These are phyloP conservation scores for Silene conica DNA, from an alignment of 148 eudicot genomes.

Conservation along the genomic window DNA sequence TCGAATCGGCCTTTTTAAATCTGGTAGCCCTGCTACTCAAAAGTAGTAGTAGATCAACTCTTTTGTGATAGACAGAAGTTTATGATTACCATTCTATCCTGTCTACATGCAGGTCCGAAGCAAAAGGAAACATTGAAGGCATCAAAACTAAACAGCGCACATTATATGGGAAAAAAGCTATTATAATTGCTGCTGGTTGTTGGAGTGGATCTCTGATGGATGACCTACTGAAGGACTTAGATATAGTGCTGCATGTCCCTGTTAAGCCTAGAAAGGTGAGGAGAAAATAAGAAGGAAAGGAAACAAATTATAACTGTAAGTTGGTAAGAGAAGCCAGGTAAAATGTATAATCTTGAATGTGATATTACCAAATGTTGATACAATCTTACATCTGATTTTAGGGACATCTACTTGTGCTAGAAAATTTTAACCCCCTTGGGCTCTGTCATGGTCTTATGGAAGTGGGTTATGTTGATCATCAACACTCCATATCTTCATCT, in stretches of 20 bases:
- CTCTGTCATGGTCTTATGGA: constrained; percentile 95
- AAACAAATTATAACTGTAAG: not conserved
- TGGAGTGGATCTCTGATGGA: constrained; percentile 89
- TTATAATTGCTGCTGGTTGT: constrained; percentile 79
- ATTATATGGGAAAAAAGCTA: constrained; percentile 59
- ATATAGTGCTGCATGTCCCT: constrained; percentile 52
- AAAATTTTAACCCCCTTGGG: constrained; percentile 55
- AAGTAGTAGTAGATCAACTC: not conserved
- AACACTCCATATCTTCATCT: constrained; percentile 38
- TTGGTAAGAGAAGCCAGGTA: not conserved
- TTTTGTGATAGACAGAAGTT: not conserved
- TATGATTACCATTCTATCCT: not conserved
- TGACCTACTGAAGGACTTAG: constrained; percentile 44
- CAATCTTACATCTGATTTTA: constrained; percentile 26
- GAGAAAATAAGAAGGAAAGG: not conserved
- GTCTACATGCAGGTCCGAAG: constrained; percentile 42
- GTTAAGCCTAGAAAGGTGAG: constrained; percentile 89
- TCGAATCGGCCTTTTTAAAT: no score
- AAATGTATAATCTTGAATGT: not conserved
- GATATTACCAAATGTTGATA: not conserved
- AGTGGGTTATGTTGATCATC: constrained; percentile 65
- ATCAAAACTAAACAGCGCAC: constrained; percentile 61
- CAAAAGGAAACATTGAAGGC: constrained; percentile 56
- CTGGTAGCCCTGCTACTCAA: no score
- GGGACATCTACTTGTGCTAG: constrained; percentile 79